Base-by-base conservation (phyloP, 1,284 basidiomycete species). In the Puccinia polysora region DNA sequence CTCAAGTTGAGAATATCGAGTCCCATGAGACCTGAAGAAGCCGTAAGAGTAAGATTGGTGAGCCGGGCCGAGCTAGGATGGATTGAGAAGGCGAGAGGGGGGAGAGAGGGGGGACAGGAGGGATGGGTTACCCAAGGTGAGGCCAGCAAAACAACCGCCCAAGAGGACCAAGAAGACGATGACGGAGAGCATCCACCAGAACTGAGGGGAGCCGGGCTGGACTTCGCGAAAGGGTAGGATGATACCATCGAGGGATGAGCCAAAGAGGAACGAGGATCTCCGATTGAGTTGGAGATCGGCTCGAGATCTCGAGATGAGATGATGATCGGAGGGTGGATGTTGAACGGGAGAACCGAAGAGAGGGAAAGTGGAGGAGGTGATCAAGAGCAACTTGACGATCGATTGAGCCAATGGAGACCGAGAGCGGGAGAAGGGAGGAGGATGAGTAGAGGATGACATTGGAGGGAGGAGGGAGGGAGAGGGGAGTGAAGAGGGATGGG, bases 1-100 rank as follows among this genome's bases (percentile, higher is more conserved):
- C 77, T 81, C 28, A 77, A 80, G 78, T 96, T 92, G 52, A 97
- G 85, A 76, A 93, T 89, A 77, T 97, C 94, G 20, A 96, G 85
- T 1, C 94, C 93, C 93, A 96, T 96, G 36, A 96, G 83, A 4
- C 90, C 93, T 72, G 18, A 4, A 18, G 38, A 34, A n/a, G n/a
- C 23, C 43, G 55, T 36, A 32, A 45, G 45, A 8, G 32, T 18
- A 18, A 72, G 25, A 56, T 59, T 28, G 15, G 55, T 40, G 25
- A 32, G 38, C 14, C n/a, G 15, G 14, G 14, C 25, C 8, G 12
- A 45, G 23, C 7, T 53, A 7, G 20, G 50, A 10, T 53, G 15
- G 10, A 14, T 53, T 8, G 32, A 28, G 55, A 8, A 58, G 15
- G 32, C 18, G 23, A 32, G 25, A 25, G 12, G 18, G 8, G 15